phyloP scores from a whole-genome alignment of 768 basidiomycete species.

The Serendipita indica region DNA sequence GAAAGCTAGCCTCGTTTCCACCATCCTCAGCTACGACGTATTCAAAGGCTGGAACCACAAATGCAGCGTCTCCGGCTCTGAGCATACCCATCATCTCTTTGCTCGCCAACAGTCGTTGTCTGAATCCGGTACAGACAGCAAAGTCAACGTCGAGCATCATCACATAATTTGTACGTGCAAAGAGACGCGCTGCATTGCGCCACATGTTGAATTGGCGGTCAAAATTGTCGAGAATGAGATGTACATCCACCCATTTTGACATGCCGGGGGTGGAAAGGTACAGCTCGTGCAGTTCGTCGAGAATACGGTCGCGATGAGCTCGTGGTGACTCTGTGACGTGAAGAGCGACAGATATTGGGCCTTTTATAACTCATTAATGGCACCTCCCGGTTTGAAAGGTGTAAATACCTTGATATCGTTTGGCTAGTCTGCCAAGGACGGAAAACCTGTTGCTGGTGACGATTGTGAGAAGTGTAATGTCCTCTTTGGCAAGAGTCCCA shows the following conservation, averaged over 20 bases:
- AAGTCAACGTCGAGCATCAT: conserved; percentile 93
- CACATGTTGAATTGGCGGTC: conserved; percentile 82
- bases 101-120: conserved; percentile 36
- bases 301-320: conserved; percentile 25
- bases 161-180: conserved; percentile 68
- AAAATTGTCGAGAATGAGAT: conserved; percentile 61
- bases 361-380: conserved; percentile 24
- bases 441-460: conserved; percentile 67
- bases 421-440: conserved; percentile 54
- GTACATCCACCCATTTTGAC: conserved; percentile 61
- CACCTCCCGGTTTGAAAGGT: too few relatives aligned
- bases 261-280: conserved; percentile 54
- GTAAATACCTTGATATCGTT: conserved; percentile 54
- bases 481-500: conserved; percentile 35
- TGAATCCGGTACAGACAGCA: conserved; percentile 68
- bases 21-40: conserved; percentile 53
- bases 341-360: conserved; percentile 73
- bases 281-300: conserved; percentile 49
- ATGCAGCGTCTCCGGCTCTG: conserved; percentile 44
- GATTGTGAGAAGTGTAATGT: conserved; percentile 74
- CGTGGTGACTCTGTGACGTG: conserved; percentile 43
- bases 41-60: conserved; percentile 81
- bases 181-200: conserved; percentile 73
- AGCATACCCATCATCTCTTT: conserved; percentile 33
- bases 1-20: conserved; percentile 42